Base-by-base conservation (phyloP, 768 basidiomycete species). In the Harrya chromipes region DNA sequence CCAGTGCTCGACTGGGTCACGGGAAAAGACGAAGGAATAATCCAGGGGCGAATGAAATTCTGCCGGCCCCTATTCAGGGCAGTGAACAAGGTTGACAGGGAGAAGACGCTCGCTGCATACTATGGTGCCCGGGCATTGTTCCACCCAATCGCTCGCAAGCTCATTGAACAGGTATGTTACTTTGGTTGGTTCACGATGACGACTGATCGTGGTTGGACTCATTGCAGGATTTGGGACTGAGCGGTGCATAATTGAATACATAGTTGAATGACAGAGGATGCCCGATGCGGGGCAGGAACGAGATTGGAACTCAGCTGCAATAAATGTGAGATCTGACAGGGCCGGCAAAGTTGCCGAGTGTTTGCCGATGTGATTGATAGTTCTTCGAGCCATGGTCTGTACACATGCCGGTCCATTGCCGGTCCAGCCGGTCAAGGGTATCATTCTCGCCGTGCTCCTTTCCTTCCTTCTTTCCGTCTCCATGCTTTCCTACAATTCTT, bases 41-140 rank as follows among this genome's bases (percentile, higher is more conserved):
- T 80, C 35, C 76, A 76, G 45, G 78, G 78, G 7, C 69, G 79
- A 49, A 80, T 80, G 78, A 81, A 81, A 57, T 80, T 78, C 63
- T 80, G 79, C 60, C 58, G 79, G 43, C 75, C 79, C 3, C 53
- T 71, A 16, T 78, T 81, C 57, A 68, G 69, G 48, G 73, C 66
- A 6, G 59, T 68, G 27, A 57, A 63, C 57, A 67, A 65, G 52
- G 74, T 73, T 11, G 63, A 80, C 52, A 44, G 51, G 10, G 47
- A 50, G 33, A 62, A 69, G 29, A 73, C 79, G 1, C 49, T 64
- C 26, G 53, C 64, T 40, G 71, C 70, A 20, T 80, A 72, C 47
- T 43, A 29, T 9, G 50, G 53, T 21, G 64, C 70, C 26, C 69
- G 68, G 44, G 50, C 50, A 10, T 51, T 64, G 40, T 80, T 79